Evolutionary conservation across 257 asterid species (phyloP).

Genomic region (Anisodus tanguticus): DNA sequence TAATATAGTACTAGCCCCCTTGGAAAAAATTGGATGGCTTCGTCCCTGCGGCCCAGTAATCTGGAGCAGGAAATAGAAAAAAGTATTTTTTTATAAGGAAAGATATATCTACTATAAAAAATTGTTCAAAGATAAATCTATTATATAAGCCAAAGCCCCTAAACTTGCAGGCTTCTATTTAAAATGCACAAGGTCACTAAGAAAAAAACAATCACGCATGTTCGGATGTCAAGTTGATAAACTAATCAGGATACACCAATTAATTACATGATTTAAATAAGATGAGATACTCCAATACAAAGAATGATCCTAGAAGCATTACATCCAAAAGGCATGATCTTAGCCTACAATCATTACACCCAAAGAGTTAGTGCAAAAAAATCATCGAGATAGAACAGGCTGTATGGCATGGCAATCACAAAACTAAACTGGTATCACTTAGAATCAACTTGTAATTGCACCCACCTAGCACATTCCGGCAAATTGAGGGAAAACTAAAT

Average conservation of each 20-base stretch:
- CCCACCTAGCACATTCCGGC: not conserved
- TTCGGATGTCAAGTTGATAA: not conserved
- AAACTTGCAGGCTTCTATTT: not conserved
- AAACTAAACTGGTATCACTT: not conserved
- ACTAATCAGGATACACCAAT: not conserved
- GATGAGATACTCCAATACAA: conserved; percentile 11
- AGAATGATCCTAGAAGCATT: conserved; percentile 25
- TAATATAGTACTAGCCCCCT: no score
- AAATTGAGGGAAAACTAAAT: not conserved
- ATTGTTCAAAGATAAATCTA: not conserved
- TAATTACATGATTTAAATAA: not conserved
- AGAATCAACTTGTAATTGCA: not conserved
- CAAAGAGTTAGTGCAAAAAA: not conserved
- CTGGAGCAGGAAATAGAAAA: not conserved
- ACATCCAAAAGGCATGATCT: not conserved
- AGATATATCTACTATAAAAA: not conserved
- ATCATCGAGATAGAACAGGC: not conserved
- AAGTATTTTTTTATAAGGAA: not conserved
- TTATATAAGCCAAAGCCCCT: not conserved
- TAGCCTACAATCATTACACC: not conserved
- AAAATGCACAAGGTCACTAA: not conserved
- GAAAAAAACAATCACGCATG: not conserved
- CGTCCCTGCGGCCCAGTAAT: not conserved
- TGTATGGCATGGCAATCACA: conserved; percentile 10
- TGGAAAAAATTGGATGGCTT: no score